Percentiles rank a stretch among this genome's conserved stretches.
Evolutionary conservation across 2,329 filamentous ascomycete species (phyloP).

Genomic region (Gaeumannomyces tritici): DNA sequence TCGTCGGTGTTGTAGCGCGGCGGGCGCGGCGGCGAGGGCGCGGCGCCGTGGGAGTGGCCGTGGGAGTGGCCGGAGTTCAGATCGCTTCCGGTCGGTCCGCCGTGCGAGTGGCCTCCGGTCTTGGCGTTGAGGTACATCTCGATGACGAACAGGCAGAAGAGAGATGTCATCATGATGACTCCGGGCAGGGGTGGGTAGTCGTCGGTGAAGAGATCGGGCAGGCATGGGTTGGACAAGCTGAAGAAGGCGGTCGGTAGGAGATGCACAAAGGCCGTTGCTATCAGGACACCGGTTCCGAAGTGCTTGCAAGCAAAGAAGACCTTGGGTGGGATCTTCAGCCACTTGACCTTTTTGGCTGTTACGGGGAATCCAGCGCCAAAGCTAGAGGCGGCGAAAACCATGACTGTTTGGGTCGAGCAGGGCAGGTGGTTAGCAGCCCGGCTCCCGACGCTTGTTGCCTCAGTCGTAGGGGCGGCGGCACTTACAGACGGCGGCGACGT

Average conservation of each 20-base stretch:
- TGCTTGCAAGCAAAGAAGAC: constrained; percentile 55
- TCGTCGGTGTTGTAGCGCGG: constrained; percentile 19
- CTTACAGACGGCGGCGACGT: constrained; percentile 32
- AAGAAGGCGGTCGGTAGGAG: constrained; percentile 51
- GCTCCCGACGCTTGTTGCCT: neutral
- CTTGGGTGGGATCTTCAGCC: constrained; percentile 46
- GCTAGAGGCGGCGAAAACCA: constrained; percentile 28
- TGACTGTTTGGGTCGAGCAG: constrained; percentile 16
- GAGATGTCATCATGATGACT: constrained; percentile 55
- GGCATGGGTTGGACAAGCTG: constrained; percentile 40
- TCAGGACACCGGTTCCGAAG: constrained; percentile 61
- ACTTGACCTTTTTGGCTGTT: constrained; percentile 43
- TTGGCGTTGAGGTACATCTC: constrained; percentile 53
- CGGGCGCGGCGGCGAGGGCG: constrained; percentile 19
- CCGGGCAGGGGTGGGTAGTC: constrained; percentile 53
- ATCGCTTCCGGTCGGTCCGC: constrained; percentile 39
- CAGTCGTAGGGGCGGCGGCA: constrained; percentile 3
- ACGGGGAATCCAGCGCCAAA: constrained; percentile 42
- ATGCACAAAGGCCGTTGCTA: constrained; percentile 67
- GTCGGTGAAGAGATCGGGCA: constrained; percentile 49
- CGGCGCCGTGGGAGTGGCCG: constrained; percentile 6
- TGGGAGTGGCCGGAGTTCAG: constrained; percentile 7
- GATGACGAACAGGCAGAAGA: constrained; percentile 52
- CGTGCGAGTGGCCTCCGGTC: constrained; percentile 48
- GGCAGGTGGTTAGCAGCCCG: constrained; percentile 7